Percentiles rank a stretch among this genome's conserved stretches.
These are phyloP conservation scores for Saprolegnia diclina DNA, from an alignment of 352 stramenopile species.

Conservation along the genomic window DNA sequence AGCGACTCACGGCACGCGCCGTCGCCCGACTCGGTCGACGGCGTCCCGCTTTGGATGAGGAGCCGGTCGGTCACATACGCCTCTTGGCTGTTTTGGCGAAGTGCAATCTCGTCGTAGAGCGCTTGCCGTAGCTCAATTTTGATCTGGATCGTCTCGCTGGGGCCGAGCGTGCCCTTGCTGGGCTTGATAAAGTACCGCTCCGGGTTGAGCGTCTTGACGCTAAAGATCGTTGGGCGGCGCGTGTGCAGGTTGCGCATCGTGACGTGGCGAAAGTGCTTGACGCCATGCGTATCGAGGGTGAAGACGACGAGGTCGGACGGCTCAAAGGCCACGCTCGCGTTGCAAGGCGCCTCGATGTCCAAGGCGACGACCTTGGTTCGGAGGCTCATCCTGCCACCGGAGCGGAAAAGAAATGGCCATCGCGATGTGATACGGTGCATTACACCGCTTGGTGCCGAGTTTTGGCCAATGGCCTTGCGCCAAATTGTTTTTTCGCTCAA, in stretches of 20 bases:
- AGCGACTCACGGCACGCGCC: background rate
- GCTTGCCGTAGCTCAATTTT: conserved; percentile 18
- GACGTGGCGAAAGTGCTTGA: conserved; percentile 3
- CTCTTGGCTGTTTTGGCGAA: conserved; percentile 3
- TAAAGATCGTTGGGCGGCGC: conserved; percentile 2
- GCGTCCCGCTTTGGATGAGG: conserved; percentile 12
- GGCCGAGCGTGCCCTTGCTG: conserved; percentile 15
- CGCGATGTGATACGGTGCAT: background rate
- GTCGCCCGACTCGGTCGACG: background rate
- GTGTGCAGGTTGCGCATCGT: conserved; percentile 11
- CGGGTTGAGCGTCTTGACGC: conserved; percentile 24
- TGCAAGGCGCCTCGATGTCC: conserved; percentile 13
- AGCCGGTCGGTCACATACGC: conserved; percentile 8
- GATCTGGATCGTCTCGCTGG: background rate
- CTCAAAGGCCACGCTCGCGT: conserved; percentile 10
- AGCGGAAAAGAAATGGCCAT: background rate
- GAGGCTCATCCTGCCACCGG: background rate
- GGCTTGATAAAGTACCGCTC: conserved; percentile 27
- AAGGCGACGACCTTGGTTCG: background rate
- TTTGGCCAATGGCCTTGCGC: background rate
- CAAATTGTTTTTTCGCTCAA: background rate
- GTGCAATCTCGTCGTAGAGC: conserved; percentile 22
- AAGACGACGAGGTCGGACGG: conserved; percentile 10
- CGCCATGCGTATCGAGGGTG: background rate
- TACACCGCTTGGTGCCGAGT: background rate